These are phyloP conservation scores for Takashimella koratensis DNA, from an alignment of 1,284 basidiomycete species.

Conservation along the genomic window DNA sequence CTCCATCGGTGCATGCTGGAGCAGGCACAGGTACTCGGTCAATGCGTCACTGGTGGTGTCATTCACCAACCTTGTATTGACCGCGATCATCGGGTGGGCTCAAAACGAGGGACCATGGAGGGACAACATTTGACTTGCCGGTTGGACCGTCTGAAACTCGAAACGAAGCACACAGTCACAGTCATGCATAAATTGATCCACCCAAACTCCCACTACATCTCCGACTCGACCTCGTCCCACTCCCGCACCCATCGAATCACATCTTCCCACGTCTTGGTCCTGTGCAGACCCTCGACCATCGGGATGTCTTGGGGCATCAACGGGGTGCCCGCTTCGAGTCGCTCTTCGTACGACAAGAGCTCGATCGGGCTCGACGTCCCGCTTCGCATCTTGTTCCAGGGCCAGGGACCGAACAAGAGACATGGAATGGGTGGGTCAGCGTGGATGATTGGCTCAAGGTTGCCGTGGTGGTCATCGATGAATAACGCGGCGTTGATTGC, in stretches of 20 bases:
- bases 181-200: too few species aligned
- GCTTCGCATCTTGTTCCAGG: conserved; percentile 26
- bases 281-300: conserved; percentile 13
- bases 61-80: too few species aligned
- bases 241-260: conserved; percentile 30
- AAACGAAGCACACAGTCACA: background rate
- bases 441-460: conserved; percentile 25
- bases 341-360: conserved; percentile 30
- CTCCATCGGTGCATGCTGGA: too few species aligned
- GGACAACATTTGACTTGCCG: too few species aligned
- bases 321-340: conserved; percentile 12
- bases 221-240: conserved; percentile 30
- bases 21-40: too few species aligned
- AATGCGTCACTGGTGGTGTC: too few species aligned
- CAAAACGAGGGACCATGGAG: too few species aligned
- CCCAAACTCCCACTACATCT: too few species aligned
- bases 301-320: conserved; percentile 2
- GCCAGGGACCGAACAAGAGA: conserved; percentile 27
- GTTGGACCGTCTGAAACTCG: background rate
- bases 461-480: conserved; percentile 34
- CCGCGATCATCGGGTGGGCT: too few species aligned
- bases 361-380: conserved; percentile 24
- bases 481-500: conserved; percentile 33
- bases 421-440: conserved; percentile 25
- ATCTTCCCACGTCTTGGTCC: conserved; percentile 28